Percentiles rank a stretch among this genome's conserved stretches.
Conservation (phyloP, 106 monocot species). For the Dendrobium chrysotoxum region DNA sequence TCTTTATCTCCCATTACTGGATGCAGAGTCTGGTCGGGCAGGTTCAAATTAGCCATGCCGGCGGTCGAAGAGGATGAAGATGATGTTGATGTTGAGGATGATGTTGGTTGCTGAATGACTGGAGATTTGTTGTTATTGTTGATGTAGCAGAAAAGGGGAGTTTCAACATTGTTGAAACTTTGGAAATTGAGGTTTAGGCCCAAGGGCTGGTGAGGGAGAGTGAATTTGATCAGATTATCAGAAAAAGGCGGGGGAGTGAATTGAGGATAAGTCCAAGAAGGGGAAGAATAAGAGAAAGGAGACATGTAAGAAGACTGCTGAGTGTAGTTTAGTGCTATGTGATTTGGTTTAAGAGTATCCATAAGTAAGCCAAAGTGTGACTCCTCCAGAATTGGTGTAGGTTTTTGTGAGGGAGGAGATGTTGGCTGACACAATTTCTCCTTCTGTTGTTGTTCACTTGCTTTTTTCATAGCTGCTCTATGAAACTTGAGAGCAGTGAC, state of each 20-base stretch:
- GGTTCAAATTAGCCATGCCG: not conserved
- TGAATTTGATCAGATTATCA: constrained; percentile 21
- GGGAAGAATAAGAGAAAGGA: constrained; percentile 6
- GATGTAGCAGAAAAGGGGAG: constrained; percentile 4
- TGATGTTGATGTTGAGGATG: constrained; percentile 25
- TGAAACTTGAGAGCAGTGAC: constrained; percentile 84
- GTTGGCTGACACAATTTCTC: constrained; percentile 10
- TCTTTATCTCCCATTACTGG: constrained; percentile 60
- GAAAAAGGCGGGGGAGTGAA: constrained; percentile 20
- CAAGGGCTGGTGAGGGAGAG: constrained; percentile 47
- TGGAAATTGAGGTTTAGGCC: constrained; percentile 68
- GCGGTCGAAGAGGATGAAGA: constrained; percentile 25
- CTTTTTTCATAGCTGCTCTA: constrained; percentile 79
- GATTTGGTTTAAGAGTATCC: not conserved
- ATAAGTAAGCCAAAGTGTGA: not conserved
- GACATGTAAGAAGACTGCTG: too few species aligned
- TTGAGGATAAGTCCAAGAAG: constrained; percentile 15
- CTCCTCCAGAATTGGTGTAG: constrained; percentile 1
- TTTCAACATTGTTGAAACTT: constrained; percentile 37
- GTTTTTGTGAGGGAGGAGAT: not conserved
- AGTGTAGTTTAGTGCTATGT: too few species aligned
- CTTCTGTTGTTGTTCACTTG: constrained; percentile 38
- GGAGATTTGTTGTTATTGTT: not conserved
- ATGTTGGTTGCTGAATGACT: constrained; percentile 2
- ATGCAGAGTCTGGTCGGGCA: constrained; percentile 26